Base-by-base conservation (phyloP, 148 eudicot species). In the Rhododendron vialii region DNA sequence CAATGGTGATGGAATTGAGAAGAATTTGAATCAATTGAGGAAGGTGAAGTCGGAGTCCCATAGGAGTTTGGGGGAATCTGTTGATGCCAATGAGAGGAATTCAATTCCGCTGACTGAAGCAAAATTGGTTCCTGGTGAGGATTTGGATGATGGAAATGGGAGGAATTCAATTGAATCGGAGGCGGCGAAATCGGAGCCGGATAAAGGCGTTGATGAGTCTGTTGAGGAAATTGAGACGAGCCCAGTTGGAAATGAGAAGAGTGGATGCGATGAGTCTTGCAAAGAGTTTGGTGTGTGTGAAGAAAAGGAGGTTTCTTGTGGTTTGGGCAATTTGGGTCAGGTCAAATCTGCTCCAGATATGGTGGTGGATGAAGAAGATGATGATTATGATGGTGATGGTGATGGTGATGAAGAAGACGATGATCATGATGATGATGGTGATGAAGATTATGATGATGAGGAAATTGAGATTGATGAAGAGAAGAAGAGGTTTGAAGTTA, bases 271-370 rank as follows among this genome's bases (percentile, higher is more conserved):
- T 61, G 89, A 86, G 26, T 76, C 10, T 33, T 81, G 80, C 43
- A 81, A 90, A 33, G 92, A 84, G 71, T 77, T 87, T 78, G 88
- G 74, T 30, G 87, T 78, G 79, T 84, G 86, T 89, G 89, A 88
- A 76, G 91, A 91, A 24, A 84, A 90, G 84, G 53, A 36, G 8
- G 82, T 88, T 59, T 86, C 88, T 18, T 81, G 51, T 71, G 78
- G 75, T 80, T 78, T 71, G 61, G 74, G 51, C 22, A 76, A 86
- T 87, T 75, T 24, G 80, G 87, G 18, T 87, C 77, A 80, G 63
- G 88, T 84, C 48, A 89, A 89, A 85, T 83, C 84, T 88, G 80
- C 76, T 13, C 85, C 85, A 2, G 57, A 84, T 35, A 1, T 75
- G 86, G 78, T 57, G 55, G 18, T 12, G 17, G 8, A 14, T 84